Conservation (phyloP, 2,329 filamentous ascomycete species). For the Ophiostoma sp. region DNA sequence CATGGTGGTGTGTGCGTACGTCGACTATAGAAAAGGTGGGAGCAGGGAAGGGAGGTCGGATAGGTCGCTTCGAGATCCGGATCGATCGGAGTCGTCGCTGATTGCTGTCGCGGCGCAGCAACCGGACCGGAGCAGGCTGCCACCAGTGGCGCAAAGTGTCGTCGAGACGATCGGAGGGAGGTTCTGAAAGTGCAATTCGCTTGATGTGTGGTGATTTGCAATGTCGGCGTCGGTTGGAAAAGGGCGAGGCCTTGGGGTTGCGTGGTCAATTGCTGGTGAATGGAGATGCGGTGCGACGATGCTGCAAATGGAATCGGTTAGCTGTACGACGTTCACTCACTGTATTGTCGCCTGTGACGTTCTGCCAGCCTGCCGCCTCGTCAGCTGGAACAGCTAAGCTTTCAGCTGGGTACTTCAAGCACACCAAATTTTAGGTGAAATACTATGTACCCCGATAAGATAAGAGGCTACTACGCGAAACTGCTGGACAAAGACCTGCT, state of each 20-base stretch:
- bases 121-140: slow-evolving; percentile 9
- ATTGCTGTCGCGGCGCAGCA: slow-evolving; percentile 12
- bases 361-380: slow-evolving; percentile 21
- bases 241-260: neutral
- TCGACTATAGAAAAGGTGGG: too few relatives aligned
- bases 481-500: slow-evolving; percentile 16
- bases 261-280: neutral
- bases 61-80: neutral
- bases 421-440: neutral
- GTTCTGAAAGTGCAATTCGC: too few relatives aligned
- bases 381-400: slow-evolving; percentile 21
- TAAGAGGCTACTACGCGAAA: slow-evolving; percentile 23
- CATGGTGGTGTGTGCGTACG: slow-evolving; percentile 56
- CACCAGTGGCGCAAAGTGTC: neutral
- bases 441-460: slow-evolving; percentile 24
- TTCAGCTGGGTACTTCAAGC: neutral
- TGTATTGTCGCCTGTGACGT: slow-evolving; percentile 22
- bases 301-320: slow-evolving; percentile 17
- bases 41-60: neutral
- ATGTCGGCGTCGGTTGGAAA: neutral
- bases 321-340: neutral
- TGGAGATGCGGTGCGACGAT: neutral
- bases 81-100: neutral
- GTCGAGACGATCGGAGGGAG: neutral
- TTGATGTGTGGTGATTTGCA: neutral